phyloP scores from a whole-genome alignment of 345 rosid species.

The Schrenkiella parvula region DNA sequence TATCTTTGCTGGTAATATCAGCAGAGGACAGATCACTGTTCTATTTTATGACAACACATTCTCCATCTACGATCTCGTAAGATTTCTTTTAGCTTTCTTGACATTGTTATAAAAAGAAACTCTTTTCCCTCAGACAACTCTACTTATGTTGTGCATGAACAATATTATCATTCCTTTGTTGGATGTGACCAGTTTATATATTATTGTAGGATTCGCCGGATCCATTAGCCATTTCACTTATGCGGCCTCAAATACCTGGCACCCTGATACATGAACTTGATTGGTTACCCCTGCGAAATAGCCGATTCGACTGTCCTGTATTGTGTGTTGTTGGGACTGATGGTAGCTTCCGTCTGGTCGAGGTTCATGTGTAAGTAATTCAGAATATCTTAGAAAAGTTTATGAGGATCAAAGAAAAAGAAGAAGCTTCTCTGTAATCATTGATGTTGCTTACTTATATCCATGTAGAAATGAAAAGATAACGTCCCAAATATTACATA shows the following conservation, averaged over 20 bases:
- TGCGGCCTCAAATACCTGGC: constrained; percentile 86
- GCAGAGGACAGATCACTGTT: constrained; percentile 80
- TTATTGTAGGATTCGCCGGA: constrained; percentile 69
- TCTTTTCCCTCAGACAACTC: not conserved
- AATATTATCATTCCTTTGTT: not conserved
- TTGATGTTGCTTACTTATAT: not conserved
- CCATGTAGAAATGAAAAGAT: constrained; percentile 59
- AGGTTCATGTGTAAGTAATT: constrained; percentile 62
- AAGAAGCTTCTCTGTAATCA: not conserved
- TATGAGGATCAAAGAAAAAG: not conserved
- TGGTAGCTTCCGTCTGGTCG: constrained; percentile 62
- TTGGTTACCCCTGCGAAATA: constrained; percentile 70
- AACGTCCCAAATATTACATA: no score
- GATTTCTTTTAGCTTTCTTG: constrained; percentile 10
- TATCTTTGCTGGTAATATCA: constrained; percentile 67
- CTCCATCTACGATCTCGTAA: constrained; percentile 86
- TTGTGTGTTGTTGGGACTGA: no score
- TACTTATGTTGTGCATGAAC: not conserved
- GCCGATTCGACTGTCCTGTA: constrained; percentile 67
- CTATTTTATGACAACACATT: constrained; percentile 80
- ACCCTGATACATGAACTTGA: constrained; percentile 82
- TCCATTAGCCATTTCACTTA: constrained; percentile 78
- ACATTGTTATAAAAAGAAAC: no score
- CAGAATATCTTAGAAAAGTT: not conserved
- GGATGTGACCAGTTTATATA: not conserved